Base-by-base conservation (phyloP, 192 early-diverging fungal genomes). In the Entrophospora sp. region DNA sequence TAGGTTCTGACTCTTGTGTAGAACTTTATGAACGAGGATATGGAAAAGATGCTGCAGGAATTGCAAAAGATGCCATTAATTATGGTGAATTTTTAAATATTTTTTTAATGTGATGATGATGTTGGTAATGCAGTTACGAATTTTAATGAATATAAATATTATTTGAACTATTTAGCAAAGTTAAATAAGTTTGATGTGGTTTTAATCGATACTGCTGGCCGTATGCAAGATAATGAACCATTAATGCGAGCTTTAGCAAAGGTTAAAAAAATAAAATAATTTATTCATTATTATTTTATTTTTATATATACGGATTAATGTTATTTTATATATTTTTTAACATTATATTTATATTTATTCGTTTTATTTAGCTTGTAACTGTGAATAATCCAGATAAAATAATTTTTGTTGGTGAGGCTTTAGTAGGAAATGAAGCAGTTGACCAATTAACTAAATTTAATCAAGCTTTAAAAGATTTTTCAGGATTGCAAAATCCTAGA, bases 151-250 rank as follows among this genome's bases (percentile, higher is more conserved):
- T n/a, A n/a, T n/a, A n/a, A n/a, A 25, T 36, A 13, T 38, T 24
- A 38, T 65, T 38, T 38, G n/a, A 20, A 3, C n/a, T n/a, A 18
- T 25, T 68, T 70, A 70, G 92, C 90, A 10, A 85, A 84, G 14
- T 49, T 69, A 40, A 80, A 89, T 43, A 75, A 73, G 1, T 94
- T 88, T 72, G 93, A 97, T 74, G 94, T 95, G 5, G 93, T 96
- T 12, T 76, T 97, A 24, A 89, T 97, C 32, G 95, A 97, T 69
- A 97, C 95, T 3, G 95, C 95, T 5, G 95, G 95, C 1, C 84
- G 95, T 37, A 97, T 97, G 95, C 95, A 97, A 72, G 95, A 97
- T 69, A 97, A 97, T 65, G 95, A 96, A 76, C 95, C 95, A 7
- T 71, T 97, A 68, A 97, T 97, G 95, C 84, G 95, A 14, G 91